Percentiles rank a stretch among this genome's conserved stretches.
Conservation (phyloP, 2,329 filamentous ascomycete genomes). For the Clarireedia hainanense region DNA sequence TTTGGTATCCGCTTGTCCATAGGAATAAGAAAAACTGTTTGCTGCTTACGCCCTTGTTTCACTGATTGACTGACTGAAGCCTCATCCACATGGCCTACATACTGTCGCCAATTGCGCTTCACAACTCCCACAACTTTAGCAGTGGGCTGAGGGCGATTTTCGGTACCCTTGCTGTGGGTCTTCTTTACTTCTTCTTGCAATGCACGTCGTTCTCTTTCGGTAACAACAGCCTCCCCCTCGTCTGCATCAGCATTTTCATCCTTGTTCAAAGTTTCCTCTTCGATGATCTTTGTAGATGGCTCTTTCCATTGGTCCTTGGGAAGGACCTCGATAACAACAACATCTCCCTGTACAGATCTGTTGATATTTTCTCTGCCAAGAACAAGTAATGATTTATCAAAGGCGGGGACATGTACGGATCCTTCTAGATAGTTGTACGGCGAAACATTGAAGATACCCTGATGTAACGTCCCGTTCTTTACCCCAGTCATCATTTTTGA, state of each 20-base stretch:
- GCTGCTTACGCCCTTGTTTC: constrained; percentile 73
- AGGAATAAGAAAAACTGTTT: constrained; percentile 88
- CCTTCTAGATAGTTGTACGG: constrained; percentile 97
- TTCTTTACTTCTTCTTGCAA: constrained; percentile 87
- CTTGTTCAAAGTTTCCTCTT: constrained; percentile 84
- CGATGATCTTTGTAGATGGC: constrained; percentile 89
- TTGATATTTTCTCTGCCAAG: constrained; percentile 95
- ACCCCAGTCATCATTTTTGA: constrained; percentile 93
- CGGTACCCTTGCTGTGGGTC: constrained; percentile 66
- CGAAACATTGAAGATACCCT: constrained; percentile 92
- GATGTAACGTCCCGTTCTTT: constrained; percentile 81
- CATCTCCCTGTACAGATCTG: constrained; percentile 81
- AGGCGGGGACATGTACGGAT: constrained; percentile 80
- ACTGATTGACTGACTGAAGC: constrained; percentile 69
- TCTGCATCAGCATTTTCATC: constrained; percentile 91
- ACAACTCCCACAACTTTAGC: constrained; percentile 86
- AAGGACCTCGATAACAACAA: constrained; percentile 87
- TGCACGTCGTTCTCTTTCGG: constrained; percentile 76
- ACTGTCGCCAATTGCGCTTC: constrained; percentile 96
- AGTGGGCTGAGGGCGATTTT: constrained; percentile 79
- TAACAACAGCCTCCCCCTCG: constrained; percentile 68
- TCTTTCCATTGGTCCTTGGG: constrained; percentile 96
- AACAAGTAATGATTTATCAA: constrained; percentile 80
- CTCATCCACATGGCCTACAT: constrained; percentile 89
- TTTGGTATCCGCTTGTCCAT: constrained; percentile 99